Evolutionary conservation across 2,329 filamentous ascomycete genomes (phyloP).

Genomic region (Fragosphaeria purpurea): DNA sequence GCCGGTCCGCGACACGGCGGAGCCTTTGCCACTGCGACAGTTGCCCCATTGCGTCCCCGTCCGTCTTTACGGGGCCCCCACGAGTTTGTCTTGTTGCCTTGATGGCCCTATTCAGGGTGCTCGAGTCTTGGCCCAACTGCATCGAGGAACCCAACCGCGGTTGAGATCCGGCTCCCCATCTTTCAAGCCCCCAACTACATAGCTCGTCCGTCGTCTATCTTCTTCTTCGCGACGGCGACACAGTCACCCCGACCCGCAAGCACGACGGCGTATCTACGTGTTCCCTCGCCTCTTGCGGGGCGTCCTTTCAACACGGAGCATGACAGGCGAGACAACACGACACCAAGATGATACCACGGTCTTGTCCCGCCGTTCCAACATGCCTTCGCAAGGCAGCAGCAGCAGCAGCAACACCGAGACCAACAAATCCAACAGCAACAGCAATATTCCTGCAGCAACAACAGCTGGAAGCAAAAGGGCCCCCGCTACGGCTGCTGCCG

Average conservation of each 20-base stretch:
- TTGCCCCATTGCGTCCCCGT: too few relatives aligned
- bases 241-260: neutral
- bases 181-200: too few relatives aligned
- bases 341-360: constrained; percentile 31
- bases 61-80: too few relatives aligned
- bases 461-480: neutral
- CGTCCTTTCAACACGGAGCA: constrained; percentile 14
- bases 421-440: constrained; percentile 7
- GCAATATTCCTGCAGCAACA: constrained; percentile 5
- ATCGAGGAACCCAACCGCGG: neutral
- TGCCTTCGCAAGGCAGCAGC: constrained; percentile 26
- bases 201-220: neutral
- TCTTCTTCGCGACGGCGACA: neutral
- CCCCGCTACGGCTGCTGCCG: neutral
- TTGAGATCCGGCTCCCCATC: too few relatives aligned
- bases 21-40: too few relatives aligned
- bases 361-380: constrained; percentile 29
- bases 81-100: neutral
- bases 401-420: constrained; percentile 11
- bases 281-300: constrained; percentile 1
- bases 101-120: neutral
- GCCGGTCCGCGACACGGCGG: too few relatives aligned
- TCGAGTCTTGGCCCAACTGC: neutral
- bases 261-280: neutral
- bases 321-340: constrained; percentile 30